These are phyloP conservation scores for Alnus glutinosa DNA, from an alignment of 306 rosid species.

Conservation along the genomic window DNA sequence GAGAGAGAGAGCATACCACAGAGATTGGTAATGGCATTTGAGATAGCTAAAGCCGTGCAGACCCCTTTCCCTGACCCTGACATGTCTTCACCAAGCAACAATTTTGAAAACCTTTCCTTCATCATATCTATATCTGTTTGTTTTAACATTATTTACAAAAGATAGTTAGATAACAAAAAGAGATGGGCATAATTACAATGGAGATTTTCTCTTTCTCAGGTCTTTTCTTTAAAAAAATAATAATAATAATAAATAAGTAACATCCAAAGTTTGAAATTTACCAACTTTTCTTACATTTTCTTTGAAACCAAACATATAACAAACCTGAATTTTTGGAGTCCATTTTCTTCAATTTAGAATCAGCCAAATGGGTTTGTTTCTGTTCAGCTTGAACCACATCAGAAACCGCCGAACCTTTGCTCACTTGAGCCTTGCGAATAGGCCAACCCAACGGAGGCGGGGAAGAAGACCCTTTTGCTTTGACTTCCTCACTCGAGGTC, in stretches of 20 bases:
- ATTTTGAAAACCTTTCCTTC: conserved; percentile 60
- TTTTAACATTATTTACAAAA: not conserved
- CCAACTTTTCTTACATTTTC: not conserved
- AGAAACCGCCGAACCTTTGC: conserved; percentile 44
- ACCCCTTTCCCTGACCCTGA: conserved; percentile 70
- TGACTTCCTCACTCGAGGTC: conserved; percentile 47
- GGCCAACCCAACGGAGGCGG: conserved; percentile 92
- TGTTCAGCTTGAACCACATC: conserved; percentile 39
- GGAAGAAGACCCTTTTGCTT: conserved; percentile 54
- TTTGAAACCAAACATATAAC: conserved; percentile 12
- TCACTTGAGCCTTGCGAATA: conserved; percentile 69
- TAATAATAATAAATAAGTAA: not conserved
- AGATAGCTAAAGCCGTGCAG: conserved; percentile 50
- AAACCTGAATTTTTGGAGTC: conserved; percentile 64
- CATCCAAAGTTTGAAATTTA: not conserved
- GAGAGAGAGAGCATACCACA: conserved; percentile 40
- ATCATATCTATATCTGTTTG: conserved; percentile 61
- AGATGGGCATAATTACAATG: not conserved
- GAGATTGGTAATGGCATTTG: conserved; percentile 63
- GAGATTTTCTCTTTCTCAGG: not conserved
- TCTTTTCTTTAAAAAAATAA: not conserved
- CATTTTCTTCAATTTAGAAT: conserved; percentile 35
- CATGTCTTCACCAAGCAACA: conserved; percentile 67
- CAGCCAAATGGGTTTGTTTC: conserved; percentile 37
- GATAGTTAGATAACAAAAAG: not conserved